Percentiles rank a stretch among this genome's conserved stretches.
phyloP scores from a whole-genome alignment of 2,329 filamentous ascomycete species.

The Claviceps monticola region DNA sequence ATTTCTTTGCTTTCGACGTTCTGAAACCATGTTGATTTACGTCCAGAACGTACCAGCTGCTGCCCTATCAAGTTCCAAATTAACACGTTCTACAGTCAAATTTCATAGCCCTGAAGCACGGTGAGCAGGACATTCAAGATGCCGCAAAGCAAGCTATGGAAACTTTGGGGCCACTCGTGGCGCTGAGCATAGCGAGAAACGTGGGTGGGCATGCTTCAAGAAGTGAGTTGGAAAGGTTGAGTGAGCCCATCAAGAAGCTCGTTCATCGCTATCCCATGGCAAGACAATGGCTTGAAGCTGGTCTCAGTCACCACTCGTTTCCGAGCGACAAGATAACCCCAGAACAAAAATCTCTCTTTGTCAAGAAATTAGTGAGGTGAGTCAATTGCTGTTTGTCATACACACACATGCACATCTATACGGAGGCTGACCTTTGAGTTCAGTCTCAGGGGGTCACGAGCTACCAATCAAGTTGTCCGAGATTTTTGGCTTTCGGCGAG shows the following conservation, averaged over 20 bases:
- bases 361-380: slow-evolving; percentile 52
- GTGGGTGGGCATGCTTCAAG: slow-evolving; percentile 55
- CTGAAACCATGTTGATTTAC: background rate
- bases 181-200: slow-evolving; percentile 46
- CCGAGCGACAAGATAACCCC: slow-evolving; percentile 44
- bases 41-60: background rate
- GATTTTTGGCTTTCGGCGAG: slow-evolving; percentile 62
- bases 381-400: background rate
- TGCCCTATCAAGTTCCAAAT: background rate
- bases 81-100: slow-evolving; percentile 27
- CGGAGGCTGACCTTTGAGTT: background rate
- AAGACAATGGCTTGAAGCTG: slow-evolving; percentile 48
- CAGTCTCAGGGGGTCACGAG: slow-evolving; percentile 48
- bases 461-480: slow-evolving; percentile 52
- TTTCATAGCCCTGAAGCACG: slow-evolving; percentile 35
- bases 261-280: slow-evolving; percentile 40
- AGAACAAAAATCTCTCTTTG: slow-evolving; percentile 47
- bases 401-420: too few relatives aligned
- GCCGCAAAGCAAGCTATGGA: slow-evolving; percentile 36
- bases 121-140: slow-evolving; percentile 27
- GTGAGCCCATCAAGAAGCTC: slow-evolving; percentile 58
- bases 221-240: slow-evolving; percentile 58
- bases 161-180: slow-evolving; percentile 48
- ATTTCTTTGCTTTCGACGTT: too few relatives aligned
- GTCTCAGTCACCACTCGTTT: slow-evolving; percentile 40